A percentile compares a stretch with the other conserved stretches of the same genome.
phyloP scores from a whole-genome alignment of 768 basidiomycete genomes.

The Pleurotus ostreatus region DNA sequence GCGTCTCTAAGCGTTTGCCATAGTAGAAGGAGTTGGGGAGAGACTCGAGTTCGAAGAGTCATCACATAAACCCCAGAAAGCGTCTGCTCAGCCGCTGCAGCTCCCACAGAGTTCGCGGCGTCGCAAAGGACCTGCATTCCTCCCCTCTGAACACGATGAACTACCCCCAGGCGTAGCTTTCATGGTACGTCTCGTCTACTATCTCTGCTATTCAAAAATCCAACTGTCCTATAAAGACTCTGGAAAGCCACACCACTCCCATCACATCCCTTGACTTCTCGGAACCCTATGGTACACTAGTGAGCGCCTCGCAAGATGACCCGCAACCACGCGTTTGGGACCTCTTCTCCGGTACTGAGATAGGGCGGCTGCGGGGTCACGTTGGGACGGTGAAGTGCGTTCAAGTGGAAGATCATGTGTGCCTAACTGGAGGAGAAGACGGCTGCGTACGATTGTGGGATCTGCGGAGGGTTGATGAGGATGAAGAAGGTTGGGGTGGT shows the following conservation, averaged over 20 bases:
- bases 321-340: constrained; percentile 93
- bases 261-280: constrained; percentile 92
- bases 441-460: constrained; percentile 89
- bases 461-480: constrained; percentile 72
- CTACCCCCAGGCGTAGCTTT: constrained; percentile 93
- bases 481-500: constrained; percentile 51
- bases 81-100: constrained; percentile 35
- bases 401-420: constrained; percentile 90
- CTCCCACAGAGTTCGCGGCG: constrained; percentile 60
- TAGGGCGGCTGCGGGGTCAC: constrained; percentile 83
- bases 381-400: constrained; percentile 78
- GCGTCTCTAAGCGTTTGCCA: constrained; percentile 8
- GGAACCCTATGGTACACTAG: constrained; percentile 93
- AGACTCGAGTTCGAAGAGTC: constrained; percentile 69
- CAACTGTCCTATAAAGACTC: constrained; percentile 45
- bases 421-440: constrained; percentile 88
- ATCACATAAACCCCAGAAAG: constrained; percentile 23
- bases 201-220: not conserved
- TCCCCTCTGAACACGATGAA: constrained; percentile 96
- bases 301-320: constrained; percentile 84
- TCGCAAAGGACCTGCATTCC: constrained; percentile 85
- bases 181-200: constrained; percentile 58
- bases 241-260: constrained; percentile 75
- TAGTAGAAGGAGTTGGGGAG: constrained; percentile 90
- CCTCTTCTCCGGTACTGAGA: constrained; percentile 81